phyloP scores from a whole-genome alignment of 2,329 filamentous ascomycete species.

The Cladophialophora bantiana region DNA sequence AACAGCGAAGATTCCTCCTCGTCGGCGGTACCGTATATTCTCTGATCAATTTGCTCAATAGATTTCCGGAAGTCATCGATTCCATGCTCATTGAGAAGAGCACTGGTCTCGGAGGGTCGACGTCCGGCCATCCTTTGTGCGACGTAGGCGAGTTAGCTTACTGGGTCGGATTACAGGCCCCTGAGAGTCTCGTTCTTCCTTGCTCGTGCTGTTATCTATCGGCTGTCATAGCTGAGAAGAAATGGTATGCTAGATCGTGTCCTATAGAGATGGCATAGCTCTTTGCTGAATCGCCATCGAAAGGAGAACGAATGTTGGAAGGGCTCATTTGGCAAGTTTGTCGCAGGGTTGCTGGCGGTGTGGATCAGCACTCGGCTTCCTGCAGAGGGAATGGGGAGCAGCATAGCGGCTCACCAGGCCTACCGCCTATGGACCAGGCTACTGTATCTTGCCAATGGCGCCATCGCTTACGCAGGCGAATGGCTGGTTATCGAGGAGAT shows the following conservation, averaged over 20 bases:
- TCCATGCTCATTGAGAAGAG: conserved; percentile 37
- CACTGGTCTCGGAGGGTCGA: conserved; percentile 34
- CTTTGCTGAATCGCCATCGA: background rate
- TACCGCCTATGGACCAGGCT: too few relatives aligned
- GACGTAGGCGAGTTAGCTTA: background rate
- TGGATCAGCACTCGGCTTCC: background rate
- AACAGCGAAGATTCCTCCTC: conserved; percentile 25
- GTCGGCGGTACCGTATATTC: conserved; percentile 28
- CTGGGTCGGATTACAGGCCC: background rate
- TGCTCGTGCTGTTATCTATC: background rate
- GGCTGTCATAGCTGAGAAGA: conserved; percentile 6
- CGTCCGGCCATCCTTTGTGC: conserved; percentile 33
- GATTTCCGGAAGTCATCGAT: conserved; percentile 36
- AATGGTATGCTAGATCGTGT: background rate
- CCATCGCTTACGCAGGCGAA: conserved; percentile 19
- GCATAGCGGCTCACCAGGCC: too few relatives aligned
- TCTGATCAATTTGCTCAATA: conserved; percentile 29
- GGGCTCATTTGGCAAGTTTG: conserved; percentile 6
- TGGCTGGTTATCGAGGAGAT: conserved; percentile 17
- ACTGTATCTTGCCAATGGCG: conserved; percentile 20
- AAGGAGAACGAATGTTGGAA: conserved; percentile 3
- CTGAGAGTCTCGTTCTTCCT: background rate
- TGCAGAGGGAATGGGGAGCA: background rate
- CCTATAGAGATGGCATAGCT: background rate
- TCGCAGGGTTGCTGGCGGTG: conserved; percentile 15